Evolutionary conservation across 768 basidiomycete genomes (phyloP).

Genomic region (Boletus coccyginus): DNA sequence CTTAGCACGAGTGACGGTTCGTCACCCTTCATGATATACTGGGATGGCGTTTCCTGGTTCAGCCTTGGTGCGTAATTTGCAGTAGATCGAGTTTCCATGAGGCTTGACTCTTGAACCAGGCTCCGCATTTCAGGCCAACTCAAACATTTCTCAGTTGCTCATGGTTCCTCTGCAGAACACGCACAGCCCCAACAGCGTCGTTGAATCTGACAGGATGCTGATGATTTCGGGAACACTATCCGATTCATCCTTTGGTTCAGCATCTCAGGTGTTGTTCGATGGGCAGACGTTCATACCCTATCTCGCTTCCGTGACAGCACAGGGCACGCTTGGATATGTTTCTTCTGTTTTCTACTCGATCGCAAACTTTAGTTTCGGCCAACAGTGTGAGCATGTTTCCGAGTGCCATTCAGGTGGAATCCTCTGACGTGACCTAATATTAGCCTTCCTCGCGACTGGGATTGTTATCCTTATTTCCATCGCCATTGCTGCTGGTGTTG

Average conservation of each 20-base stretch:
- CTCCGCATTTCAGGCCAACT: conserved; percentile 50
- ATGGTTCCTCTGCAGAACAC: conserved; percentile 87
- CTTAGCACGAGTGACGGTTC: conserved; percentile 55
- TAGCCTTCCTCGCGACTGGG: conserved; percentile 87
- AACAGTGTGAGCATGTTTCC: conserved; percentile 52
- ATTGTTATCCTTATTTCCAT: conserved; percentile 97
- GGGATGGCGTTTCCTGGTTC: conserved; percentile 81
- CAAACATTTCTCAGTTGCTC: conserved; percentile 74
- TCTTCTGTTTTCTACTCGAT: conserved; percentile 84
- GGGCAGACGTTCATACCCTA: conserved; percentile 82
- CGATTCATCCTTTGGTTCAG: conserved; percentile 70
- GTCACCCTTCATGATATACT: conserved; percentile 73
- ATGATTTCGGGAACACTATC: conserved; percentile 80
- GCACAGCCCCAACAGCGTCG: conserved; percentile 65
- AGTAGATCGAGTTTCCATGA: not conserved
- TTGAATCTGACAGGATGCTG: conserved; percentile 85
- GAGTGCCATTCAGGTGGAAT: not conserved
- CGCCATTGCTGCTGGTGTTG: conserved; percentile 91
- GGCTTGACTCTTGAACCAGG: conserved; percentile 36
- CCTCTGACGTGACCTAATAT: conserved; percentile 1
- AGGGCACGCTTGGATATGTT: conserved; percentile 68
- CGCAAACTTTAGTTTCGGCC: conserved; percentile 69
- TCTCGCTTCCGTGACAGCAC: conserved; percentile 60
- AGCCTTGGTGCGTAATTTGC: conserved; percentile 47
- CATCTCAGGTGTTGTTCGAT: conserved; percentile 85